Evolutionary conservation across 129 eudicot species (phyloP).

Genomic region (Lactuca saligna): DNA sequence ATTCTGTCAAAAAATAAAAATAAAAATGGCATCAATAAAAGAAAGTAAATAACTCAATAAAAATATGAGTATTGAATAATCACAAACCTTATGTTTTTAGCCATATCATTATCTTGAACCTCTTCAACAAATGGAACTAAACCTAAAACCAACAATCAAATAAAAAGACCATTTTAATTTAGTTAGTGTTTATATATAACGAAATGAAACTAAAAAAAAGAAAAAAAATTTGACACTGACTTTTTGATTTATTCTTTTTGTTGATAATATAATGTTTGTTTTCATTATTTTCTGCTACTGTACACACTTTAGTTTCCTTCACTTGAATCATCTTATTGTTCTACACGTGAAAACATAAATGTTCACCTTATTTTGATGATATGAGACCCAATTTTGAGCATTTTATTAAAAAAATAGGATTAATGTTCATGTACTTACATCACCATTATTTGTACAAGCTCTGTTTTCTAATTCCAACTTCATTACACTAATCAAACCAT

Average conservation of each 20-base stretch:
- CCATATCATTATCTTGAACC: slow-evolving; percentile 33
- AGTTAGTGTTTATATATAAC: too few species aligned
- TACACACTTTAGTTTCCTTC: slow-evolving; percentile 27
- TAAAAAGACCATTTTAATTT: too few species aligned
- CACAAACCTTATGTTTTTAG: slow-evolving; percentile 47
- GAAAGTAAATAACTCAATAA: not conserved
- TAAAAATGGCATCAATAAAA: too few species aligned
- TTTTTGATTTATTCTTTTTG: too few species aligned
- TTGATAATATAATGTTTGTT: slow-evolving; percentile 5
- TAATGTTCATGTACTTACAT: slow-evolving; percentile 25
- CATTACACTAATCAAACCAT: slow-evolving; percentile 44
- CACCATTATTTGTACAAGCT: slow-evolving; percentile 20
- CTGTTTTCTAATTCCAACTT: slow-evolving; percentile 30
- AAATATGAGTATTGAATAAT: not conserved
- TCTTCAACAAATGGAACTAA: slow-evolving; percentile 28
- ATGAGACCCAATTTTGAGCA: not conserved
- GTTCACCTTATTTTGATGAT: not conserved
- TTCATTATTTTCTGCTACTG: slow-evolving; percentile 26
- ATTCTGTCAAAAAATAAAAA: slow-evolving; percentile 14
- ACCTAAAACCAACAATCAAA: slow-evolving; percentile 22
- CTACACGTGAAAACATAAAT: slow-evolving; percentile 8
- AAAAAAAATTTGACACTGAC: too few species aligned
- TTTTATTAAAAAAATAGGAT: not conserved
- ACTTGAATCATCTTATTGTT: slow-evolving; percentile 28
- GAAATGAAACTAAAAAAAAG: too few species aligned